A percentile compares a stretch with the other conserved stretches of the same genome.
Conservation (phyloP, 2,329 filamentous ascomycete species). For the Cercospora berteroae region DNA sequence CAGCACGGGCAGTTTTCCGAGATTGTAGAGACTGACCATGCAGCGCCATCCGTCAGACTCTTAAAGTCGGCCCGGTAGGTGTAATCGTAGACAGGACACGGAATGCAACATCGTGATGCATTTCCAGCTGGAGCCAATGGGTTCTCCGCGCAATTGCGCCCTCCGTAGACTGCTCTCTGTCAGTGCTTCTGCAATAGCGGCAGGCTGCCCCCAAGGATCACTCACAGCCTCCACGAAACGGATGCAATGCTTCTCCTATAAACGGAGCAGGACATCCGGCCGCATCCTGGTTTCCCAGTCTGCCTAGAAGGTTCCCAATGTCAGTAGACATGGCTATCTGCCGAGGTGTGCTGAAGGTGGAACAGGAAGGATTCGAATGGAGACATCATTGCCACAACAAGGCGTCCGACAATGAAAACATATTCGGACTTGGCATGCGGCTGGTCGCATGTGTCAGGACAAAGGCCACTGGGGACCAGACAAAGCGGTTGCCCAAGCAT, state of each 20-base stretch:
- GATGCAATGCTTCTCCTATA: slow-evolving; percentile 28
- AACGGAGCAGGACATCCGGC: slow-evolving; percentile 32
- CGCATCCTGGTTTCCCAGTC: slow-evolving; percentile 23
- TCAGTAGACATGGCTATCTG: background rate
- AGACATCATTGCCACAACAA: background rate
- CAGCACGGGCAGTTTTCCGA: background rate
- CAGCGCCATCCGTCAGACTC: slow-evolving; percentile 64
- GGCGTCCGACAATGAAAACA: background rate
- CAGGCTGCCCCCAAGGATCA: background rate
- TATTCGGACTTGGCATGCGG: background rate
- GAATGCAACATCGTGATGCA: slow-evolving; percentile 66
- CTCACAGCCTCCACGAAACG: slow-evolving; percentile 31
- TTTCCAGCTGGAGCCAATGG: slow-evolving; percentile 24
- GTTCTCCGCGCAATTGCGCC: slow-evolving; percentile 32
- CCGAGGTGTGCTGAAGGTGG: background rate
- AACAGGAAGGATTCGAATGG: background rate
- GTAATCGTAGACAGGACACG: slow-evolving; percentile 80
- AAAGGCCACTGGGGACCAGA: background rate
- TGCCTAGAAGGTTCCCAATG: slow-evolving; percentile 3
- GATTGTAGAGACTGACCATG: slow-evolving; percentile 45
- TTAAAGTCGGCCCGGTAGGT: slow-evolving; percentile 54
- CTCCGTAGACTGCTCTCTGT: slow-evolving; percentile 19
- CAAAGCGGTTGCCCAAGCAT: background rate
- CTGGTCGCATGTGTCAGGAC: background rate
- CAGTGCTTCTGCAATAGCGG: background rate